phyloP scores from a whole-genome alignment of 2,329 filamentous ascomycete species.

The Knoxdaviesia capensis region DNA sequence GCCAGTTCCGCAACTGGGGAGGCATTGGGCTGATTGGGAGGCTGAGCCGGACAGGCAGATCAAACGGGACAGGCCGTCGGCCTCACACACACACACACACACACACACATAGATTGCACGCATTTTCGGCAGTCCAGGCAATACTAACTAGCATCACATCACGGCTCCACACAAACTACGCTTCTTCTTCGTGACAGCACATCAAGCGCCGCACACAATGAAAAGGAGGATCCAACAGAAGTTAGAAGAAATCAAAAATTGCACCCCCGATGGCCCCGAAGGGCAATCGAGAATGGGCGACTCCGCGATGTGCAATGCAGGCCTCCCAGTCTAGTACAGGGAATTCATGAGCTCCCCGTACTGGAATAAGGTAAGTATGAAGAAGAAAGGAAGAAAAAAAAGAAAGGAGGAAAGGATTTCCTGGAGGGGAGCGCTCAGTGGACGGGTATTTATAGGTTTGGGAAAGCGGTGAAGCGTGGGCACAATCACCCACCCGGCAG shows the following conservation, averaged over 20 bases:
- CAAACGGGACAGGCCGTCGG: no score
- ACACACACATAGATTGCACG: no score
- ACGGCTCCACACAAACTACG: neutral
- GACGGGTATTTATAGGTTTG: slow-evolving; percentile 12
- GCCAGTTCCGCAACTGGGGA: no score
- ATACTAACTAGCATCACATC: no score
- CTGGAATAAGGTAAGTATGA: slow-evolving; percentile 32
- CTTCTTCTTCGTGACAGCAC: slow-evolving; percentile 23
- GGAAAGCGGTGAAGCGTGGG: neutral
- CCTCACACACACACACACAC: no score
- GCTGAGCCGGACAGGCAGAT: no score
- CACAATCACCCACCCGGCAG: no score
- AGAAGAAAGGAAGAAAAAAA: slow-evolving; percentile 16
- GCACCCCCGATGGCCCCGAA: slow-evolving; percentile 28
- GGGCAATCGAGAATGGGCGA: slow-evolving; percentile 26
- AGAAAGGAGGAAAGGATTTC: slow-evolving; percentile 4
- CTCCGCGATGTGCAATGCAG: slow-evolving; percentile 34
- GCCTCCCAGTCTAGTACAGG: slow-evolving; percentile 19
- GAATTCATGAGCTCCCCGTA: slow-evolving; percentile 21
- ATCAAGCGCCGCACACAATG: slow-evolving; percentile 18
- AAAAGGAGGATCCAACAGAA: slow-evolving; percentile 14
- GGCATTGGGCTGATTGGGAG: no score
- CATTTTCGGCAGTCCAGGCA: no score
- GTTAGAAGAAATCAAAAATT: slow-evolving; percentile 23
- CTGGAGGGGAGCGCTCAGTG: neutral